Percentiles rank a stretch among this genome's conserved stretches.
These are phyloP conservation scores for Rhododendron ferrugineum DNA, from an alignment of 148 eudicot genomes.

Conservation along the genomic window DNA sequence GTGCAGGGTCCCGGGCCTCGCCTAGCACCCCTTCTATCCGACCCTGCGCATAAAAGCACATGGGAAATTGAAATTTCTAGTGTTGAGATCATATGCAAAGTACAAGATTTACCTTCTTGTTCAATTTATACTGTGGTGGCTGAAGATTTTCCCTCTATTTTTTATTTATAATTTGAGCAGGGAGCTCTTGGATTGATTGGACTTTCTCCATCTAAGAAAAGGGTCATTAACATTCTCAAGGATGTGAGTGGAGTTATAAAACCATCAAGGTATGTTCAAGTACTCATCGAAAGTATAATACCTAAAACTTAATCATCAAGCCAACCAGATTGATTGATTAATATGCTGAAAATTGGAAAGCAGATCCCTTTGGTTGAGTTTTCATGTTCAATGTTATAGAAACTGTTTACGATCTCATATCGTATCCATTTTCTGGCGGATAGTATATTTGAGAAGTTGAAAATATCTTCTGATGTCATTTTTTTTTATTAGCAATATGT, in stretches of 20 bases:
- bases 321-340: not conserved
- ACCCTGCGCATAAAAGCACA: not conserved
- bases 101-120: not conserved
- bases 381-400: not conserved
- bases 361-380: not conserved
- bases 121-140: not conserved
- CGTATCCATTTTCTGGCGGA: not conserved
- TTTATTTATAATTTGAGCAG: not conserved
- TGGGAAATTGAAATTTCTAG: not conserved
- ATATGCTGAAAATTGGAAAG: not conserved
- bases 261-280: constrained; percentile 28
- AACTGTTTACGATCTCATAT: not conserved
- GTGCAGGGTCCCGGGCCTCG: no score
- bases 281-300: not conserved
- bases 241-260: constrained; percentile 29
- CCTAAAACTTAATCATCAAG: not conserved
- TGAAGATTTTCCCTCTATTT: not conserved
- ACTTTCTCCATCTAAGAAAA: constrained; percentile 32
- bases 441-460: not conserved
- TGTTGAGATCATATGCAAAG: not conserved
- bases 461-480: not conserved
- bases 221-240: constrained; percentile 25
- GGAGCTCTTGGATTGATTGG: constrained; percentile 19
- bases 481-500: no score
- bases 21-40: no score